These are phyloP conservation scores for Sclerospora graminicola DNA, from an alignment of 352 stramenopile species.

Conservation along the genomic window DNA sequence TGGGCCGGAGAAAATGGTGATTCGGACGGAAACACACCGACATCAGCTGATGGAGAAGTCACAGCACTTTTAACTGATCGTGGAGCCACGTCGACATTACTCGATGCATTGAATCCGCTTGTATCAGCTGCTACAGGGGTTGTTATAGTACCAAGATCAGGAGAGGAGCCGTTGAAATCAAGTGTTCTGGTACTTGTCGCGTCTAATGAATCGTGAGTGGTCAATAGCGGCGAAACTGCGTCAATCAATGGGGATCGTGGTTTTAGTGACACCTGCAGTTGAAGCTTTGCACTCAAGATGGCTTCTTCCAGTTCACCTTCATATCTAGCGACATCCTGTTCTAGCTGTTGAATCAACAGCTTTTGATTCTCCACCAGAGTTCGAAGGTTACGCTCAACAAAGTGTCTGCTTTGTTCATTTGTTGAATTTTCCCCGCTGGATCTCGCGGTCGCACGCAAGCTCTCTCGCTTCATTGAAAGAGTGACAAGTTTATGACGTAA, in stretches of 20 bases:
- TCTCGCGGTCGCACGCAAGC: constrained; percentile 22
- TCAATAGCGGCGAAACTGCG: constrained; percentile 5
- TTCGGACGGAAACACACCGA: constrained; percentile 1
- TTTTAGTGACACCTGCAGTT: constrained; percentile 23
- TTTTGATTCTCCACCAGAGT: constrained; percentile 50
- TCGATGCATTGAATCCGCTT: constrained; percentile 26
- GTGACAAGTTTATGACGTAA: constrained; percentile 58
- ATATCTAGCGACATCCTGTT: constrained; percentile 35
- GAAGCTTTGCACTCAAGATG: constrained; percentile 24
- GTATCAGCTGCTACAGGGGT: constrained; percentile 11
- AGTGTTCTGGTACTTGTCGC: constrained; percentile 5
- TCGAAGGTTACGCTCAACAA: constrained; percentile 40
- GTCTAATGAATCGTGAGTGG: constrained; percentile 3
- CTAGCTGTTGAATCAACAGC: constrained; percentile 35
- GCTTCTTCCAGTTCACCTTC: constrained; percentile 43
- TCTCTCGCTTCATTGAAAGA: constrained; percentile 58
- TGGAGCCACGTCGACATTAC: constrained; percentile 24
- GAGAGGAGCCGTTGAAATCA: constrained; percentile 6
- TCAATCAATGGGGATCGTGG: constrained; percentile 16
- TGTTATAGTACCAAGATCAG: constrained; percentile 9
- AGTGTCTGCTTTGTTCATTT: constrained; percentile 27
- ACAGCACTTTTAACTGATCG: constrained; percentile 1
- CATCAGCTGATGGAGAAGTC: background rate
- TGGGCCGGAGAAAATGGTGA: constrained; percentile 16
- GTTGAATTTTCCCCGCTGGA: constrained; percentile 8